Conservation (phyloP, 495 filamentous ascomycete species). For the Geoglossum glabrum region DNA sequence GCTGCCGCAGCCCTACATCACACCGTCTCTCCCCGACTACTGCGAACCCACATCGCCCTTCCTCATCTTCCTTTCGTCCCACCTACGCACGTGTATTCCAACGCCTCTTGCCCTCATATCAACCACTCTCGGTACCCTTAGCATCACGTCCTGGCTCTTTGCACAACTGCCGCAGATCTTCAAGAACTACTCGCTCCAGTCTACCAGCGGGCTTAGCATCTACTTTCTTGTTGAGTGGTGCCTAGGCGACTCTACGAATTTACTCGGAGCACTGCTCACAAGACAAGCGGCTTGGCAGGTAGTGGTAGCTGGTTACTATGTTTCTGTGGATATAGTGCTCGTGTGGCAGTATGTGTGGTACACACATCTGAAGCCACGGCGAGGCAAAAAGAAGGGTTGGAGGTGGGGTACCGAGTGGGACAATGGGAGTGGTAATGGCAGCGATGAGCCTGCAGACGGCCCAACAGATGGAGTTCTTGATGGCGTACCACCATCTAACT, state of each 20-base stretch:
- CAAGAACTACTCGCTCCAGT: conserved; percentile 46
- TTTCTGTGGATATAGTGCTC: conserved; percentile 41
- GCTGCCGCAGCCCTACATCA: background rate
- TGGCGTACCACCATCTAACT: background rate
- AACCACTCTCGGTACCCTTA: conserved; percentile 39
- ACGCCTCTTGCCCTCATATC: conserved; percentile 46
- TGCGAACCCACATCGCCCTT: conserved; percentile 42
- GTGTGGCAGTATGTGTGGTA: conserved; percentile 54
- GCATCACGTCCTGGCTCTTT: conserved; percentile 57
- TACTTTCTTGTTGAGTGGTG: conserved; percentile 55
- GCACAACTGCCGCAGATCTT: conserved; percentile 57
- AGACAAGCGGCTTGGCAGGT: conserved; percentile 52
- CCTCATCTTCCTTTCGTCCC: conserved; percentile 34
- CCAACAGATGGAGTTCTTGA: background rate
- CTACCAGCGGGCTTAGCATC: conserved; percentile 46
- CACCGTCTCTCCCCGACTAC: conserved; percentile 30
- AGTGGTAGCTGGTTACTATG: conserved; percentile 46
- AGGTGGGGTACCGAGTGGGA: background rate
- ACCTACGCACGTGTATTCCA: conserved; percentile 46
- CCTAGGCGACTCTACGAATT: conserved; percentile 46
- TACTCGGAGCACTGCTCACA: conserved; percentile 44
- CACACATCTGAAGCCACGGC: conserved; percentile 25
- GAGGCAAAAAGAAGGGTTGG: background rate
- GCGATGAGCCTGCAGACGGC: background rate
- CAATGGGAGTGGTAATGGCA: background rate